These are phyloP conservation scores for Leucocoprinus birnbaumii DNA, from an alignment of 768 basidiomycete species.

Conservation along the genomic window DNA sequence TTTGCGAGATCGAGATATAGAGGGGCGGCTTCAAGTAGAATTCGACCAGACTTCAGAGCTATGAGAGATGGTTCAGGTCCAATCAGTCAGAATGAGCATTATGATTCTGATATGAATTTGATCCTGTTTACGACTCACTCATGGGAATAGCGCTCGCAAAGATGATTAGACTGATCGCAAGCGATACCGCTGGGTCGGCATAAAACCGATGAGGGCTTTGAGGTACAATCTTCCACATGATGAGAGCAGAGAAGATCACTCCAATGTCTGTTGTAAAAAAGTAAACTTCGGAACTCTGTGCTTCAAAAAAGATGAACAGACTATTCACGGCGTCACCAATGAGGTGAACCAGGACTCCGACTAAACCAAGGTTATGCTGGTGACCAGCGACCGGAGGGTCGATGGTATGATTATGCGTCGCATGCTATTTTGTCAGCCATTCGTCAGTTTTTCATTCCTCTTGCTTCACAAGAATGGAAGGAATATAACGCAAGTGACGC, in stretches of 20 bases:
- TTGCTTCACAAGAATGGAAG: neutral
- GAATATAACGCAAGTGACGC: neutral
- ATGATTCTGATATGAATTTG: neutral
- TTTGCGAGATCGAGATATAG: constrained; percentile 46
- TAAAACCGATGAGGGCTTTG: constrained; percentile 39
- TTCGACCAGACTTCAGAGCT: constrained; percentile 46
- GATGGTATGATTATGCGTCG: constrained; percentile 44
- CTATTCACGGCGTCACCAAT: constrained; percentile 54
- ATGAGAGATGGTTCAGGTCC: neutral
- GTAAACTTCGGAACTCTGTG: neutral
- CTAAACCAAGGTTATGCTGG: constrained; percentile 41
- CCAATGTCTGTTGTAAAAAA: constrained; percentile 38
- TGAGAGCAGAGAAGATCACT: constrained; percentile 47
- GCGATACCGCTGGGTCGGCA: constrained; percentile 50
- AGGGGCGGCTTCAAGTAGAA: constrained; percentile 51
- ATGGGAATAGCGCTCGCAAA: constrained; percentile 50
- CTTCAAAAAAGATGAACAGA: constrained; percentile 21
- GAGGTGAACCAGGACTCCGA: constrained; percentile 49
- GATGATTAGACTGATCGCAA: constrained; percentile 49
- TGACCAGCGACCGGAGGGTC: constrained; percentile 30
- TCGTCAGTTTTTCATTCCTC: neutral
- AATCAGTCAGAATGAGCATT: neutral
- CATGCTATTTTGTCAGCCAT: constrained; percentile 32
- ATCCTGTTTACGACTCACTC: too few species aligned
- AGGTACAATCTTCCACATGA: constrained; percentile 46